A percentile compares a stretch with the other conserved stretches of the same genome.
These are phyloP conservation scores for Trichoderma atrobrunneum DNA, from an alignment of 2,329 filamentous ascomycete species.

Conservation along the genomic window DNA sequence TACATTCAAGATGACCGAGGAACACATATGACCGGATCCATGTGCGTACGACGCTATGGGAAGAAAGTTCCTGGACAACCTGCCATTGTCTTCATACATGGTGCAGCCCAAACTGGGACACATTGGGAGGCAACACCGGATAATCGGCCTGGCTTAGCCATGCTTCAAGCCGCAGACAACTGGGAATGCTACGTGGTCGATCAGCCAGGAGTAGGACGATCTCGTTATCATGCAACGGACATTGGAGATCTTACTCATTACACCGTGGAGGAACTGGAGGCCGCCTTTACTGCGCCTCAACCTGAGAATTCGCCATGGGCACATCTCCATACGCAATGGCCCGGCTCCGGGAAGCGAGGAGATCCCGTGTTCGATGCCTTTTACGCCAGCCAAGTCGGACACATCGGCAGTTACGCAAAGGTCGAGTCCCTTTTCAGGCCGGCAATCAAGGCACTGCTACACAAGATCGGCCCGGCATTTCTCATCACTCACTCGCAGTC, in stretches of 20 bases:
- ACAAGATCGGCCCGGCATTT: neutral
- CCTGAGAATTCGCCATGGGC: neutral
- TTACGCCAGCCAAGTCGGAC: conserved; percentile 26
- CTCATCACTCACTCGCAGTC: neutral
- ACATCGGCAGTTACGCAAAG: neutral
- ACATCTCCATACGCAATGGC: conserved; percentile 41
- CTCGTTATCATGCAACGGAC: neutral
- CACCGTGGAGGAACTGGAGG: neutral
- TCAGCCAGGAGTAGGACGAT: neutral
- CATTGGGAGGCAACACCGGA: neutral
- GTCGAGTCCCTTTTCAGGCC: neutral
- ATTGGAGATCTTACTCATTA: neutral
- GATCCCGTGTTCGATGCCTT: conserved; percentile 41
- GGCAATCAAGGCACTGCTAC: neutral
- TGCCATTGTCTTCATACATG: neutral
- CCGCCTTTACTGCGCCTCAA: neutral
- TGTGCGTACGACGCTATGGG: neutral
- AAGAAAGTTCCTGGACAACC: neutral
- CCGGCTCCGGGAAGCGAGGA: conserved; percentile 38
- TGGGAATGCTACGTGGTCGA: conserved; percentile 1
- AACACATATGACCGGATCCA: neutral
- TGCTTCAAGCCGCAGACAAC: neutral
- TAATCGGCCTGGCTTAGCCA: neutral
- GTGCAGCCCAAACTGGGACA: neutral
- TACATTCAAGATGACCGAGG: neutral